phyloP scores from a whole-genome alignment of 148 eudicot genomes.

The Selenicereus undatus region DNA sequence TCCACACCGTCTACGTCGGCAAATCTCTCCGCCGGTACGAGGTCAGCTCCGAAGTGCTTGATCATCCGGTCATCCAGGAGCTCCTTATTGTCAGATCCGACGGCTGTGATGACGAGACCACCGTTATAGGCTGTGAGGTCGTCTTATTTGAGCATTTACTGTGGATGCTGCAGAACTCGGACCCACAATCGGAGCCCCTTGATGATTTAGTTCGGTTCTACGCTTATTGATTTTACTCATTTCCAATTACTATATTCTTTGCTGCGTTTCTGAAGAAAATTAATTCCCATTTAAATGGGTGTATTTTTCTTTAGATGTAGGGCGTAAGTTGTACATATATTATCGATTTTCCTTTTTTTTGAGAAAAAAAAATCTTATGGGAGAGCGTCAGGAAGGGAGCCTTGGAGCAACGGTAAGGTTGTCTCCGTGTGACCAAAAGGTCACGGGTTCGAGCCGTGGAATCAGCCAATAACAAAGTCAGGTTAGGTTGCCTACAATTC shows the following conservation, averaged over 20 bases:
- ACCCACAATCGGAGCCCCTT: neutral
- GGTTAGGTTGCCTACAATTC: too few species aligned
- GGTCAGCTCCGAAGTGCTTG: slow-evolving; percentile 42
- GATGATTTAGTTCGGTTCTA: slow-evolving; percentile 6
- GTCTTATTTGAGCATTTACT: slow-evolving; percentile 13
- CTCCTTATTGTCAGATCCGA: slow-evolving; percentile 40
- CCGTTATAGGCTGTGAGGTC: slow-evolving; percentile 52
- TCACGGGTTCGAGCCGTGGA: too few species aligned
- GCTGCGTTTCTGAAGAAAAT: neutral
- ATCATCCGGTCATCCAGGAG: slow-evolving; percentile 25
- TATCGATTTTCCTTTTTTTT: too few species aligned
- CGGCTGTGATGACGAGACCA: slow-evolving; percentile 15
- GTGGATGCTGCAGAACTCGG: slow-evolving; percentile 7
- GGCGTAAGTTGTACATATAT: neutral
- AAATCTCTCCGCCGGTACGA: slow-evolving; percentile 60
- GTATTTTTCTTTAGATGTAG: neutral
- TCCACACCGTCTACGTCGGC: slow-evolving; percentile 68
- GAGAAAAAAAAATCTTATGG: neutral
- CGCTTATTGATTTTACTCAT: neutral
- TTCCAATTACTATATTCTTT: too few species aligned
- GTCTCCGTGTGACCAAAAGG: too few species aligned
- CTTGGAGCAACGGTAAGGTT: too few species aligned
- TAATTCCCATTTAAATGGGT: neutral
- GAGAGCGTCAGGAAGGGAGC: neutral
- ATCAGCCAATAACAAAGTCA: too few species aligned